Evolutionary conservation across 192 early-diverging fungal species (phyloP), one percentile per base, ranked within the genome.

Genomic region (Backusella circina): DNA sequence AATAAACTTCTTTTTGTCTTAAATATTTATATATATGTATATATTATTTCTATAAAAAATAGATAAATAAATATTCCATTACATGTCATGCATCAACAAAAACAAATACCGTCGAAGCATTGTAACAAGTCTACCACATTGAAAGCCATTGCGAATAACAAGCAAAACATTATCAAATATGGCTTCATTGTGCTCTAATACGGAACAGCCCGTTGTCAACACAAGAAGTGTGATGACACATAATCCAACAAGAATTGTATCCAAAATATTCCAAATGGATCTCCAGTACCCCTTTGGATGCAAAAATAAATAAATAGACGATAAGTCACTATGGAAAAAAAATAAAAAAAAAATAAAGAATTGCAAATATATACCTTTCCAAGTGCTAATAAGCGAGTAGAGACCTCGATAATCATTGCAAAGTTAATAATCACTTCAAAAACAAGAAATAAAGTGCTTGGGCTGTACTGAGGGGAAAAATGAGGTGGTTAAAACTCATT

Each of bases 331-430:
- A 15, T 8, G 16, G n/a, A n/a, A n/a, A n/a, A 65, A 50, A 15
- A 50, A n/a, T 65, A 70, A 69, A 39, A 68, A n/a, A 9, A 65
- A 23, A 3, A 61, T 41, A 28, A 28, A 23, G 39, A 12, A 12
- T 12, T 26, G 2, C 9, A 28, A 1, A 61, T 26, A 61, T 5
- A 67, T 76, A 90, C 89, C 77, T 83, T 79, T 39, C 91, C 83
- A 69, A 91, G 84, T 2, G 93, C 93, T 0, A 92, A 75, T 3
- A 86, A 74, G 10, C 93, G 88, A 31, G 90, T 83, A 2, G 80
- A 77, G 3, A 94, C 91, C 78, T 94, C 93, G 13, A 87, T 74
- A 67, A 92, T 88, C 93, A 94, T 94, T 67, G 90, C 90, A 21
- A 89, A 51, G 66, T 93, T 93, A 44, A 94, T 86, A 26, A 91